Conservation (phyloP, 306 rosid species). For the Mucuna pruriens region DNA sequence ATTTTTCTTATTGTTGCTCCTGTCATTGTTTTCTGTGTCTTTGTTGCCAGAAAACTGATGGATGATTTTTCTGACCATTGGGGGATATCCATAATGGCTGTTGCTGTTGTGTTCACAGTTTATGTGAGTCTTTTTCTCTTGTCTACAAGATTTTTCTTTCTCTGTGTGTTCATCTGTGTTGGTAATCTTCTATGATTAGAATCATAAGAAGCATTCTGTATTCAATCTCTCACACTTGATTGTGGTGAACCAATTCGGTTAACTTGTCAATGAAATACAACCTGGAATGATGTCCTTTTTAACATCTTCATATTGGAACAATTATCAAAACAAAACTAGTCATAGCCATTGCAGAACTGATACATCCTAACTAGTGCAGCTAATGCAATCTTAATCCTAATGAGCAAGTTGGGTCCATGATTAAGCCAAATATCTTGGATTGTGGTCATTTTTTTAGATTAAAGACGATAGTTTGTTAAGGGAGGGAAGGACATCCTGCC, state of each 20-base stretch:
- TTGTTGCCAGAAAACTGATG: slow-evolving; percentile 87
- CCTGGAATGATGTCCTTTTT: background rate
- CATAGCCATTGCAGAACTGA: background rate
- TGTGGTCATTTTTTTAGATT: background rate
- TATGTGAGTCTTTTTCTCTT: slow-evolving; percentile 66
- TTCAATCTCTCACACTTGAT: slow-evolving; percentile 11
- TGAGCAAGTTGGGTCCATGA: slow-evolving; percentile 5
- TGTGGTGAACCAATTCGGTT: slow-evolving; percentile 8
- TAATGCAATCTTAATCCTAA: slow-evolving; percentile 16
- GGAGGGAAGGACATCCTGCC: background rate
- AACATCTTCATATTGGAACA: slow-evolving; percentile 8
- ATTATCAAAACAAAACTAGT: slow-evolving; percentile 16
- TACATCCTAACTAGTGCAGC: background rate
- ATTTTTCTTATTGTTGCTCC: slow-evolving; percentile 90
- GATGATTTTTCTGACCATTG: slow-evolving; percentile 68
- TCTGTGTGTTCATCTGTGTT: slow-evolving; percentile 4
- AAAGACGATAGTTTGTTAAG: background rate
- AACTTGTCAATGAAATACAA: slow-evolving; percentile 7
- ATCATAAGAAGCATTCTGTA: slow-evolving; percentile 25
- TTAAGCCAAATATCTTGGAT: slow-evolving; percentile 18
- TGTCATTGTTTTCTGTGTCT: slow-evolving; percentile 78
- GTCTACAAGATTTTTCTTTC: background rate
- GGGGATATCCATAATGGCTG: slow-evolving; percentile 75
- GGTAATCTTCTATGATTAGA: slow-evolving; percentile 27
- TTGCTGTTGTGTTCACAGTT: slow-evolving; percentile 66